Evolutionary conservation across 805 yeast species (phyloP).

Genomic region (Candida railenensis): DNA sequence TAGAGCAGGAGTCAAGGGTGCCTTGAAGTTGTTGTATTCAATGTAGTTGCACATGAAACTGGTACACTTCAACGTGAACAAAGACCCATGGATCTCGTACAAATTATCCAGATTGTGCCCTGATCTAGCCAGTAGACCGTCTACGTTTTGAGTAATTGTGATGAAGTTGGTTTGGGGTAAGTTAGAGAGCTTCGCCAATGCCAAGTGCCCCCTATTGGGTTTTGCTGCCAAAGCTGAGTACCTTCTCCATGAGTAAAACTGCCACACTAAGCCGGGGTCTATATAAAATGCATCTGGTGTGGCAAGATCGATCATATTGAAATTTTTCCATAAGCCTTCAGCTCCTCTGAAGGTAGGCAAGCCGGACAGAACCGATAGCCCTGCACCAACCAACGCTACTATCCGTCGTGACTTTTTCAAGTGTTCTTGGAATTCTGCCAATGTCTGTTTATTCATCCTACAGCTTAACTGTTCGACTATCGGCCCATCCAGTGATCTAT

Average conservation of each 20-base stretch:
- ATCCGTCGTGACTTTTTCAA: constrained; percentile 46
- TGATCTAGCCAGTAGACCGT: constrained; percentile 68
- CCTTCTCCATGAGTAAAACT: constrained; percentile 74
- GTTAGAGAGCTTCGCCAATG: constrained; percentile 62
- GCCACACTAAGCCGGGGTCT: constrained; percentile 90
- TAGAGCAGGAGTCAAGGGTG: constrained; percentile 61
- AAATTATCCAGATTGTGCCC: constrained; percentile 54
- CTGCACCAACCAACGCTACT: constrained; percentile 77
- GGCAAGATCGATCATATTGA: constrained; percentile 79
- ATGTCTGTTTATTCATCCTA: constrained; percentile 18
- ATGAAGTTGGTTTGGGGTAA: constrained; percentile 40
- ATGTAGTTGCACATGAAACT: constrained; percentile 67
- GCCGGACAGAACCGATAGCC: constrained; percentile 76
- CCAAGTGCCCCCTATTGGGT: constrained; percentile 75
- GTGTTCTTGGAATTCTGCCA: constrained; percentile 50
- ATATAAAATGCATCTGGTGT: constrained; percentile 86
- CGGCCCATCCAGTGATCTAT: too few relatives aligned
- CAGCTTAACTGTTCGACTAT: too few relatives aligned
- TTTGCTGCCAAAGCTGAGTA: constrained; percentile 59
- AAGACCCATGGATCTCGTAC: constrained; percentile 75
- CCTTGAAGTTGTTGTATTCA: constrained; percentile 49
- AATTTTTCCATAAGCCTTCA: constrained; percentile 75
- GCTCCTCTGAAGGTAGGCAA: constrained; percentile 71
- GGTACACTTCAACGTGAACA: constrained; percentile 74
- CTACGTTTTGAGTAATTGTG: constrained; percentile 82